A percentile compares a stretch with the other conserved stretches of the same genome.
Evolutionary conservation across 495 filamentous ascomycete genomes (phyloP).

Genomic region (Penicillium steckii): DNA sequence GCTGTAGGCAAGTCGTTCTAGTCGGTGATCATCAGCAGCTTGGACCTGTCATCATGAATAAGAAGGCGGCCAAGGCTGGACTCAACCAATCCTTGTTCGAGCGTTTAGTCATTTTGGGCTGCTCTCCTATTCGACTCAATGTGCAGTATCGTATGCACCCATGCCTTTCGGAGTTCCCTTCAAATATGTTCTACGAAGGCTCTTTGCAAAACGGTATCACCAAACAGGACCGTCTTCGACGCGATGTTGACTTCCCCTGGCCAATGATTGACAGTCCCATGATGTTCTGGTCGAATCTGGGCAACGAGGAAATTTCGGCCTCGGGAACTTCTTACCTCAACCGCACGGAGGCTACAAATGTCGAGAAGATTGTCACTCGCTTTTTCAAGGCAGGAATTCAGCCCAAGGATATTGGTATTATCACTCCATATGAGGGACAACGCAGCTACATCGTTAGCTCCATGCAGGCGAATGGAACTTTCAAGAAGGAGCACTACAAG

Average conservation of each 20-base stretch:
- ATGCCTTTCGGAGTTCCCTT: conserved; percentile 95
- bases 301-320: conserved; percentile 96
- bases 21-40: conserved; percentile 99
- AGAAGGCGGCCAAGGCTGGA: conserved; percentile 97
- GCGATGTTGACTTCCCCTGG: conserved; percentile 98
- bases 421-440: conserved; percentile 98
- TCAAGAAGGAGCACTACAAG: conserved; percentile 98
- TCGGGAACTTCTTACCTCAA: conserved; percentile 98
- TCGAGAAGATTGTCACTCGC: conserved; percentile 95
- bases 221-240: conserved; percentile 78
- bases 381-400: conserved; percentile 99
- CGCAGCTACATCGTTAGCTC: conserved; percentile 97
- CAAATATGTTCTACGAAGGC: conserved; percentile 99
- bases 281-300: conserved; percentile 99
- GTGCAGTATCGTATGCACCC: conserved; percentile 99
- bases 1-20: conserved; percentile 97
- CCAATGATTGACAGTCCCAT: conserved; percentile 91
- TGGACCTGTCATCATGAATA: conserved; percentile 99
- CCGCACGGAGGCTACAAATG: conserved; percentile 92
- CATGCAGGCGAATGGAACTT: conserved; percentile 95
- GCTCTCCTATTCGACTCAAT: conserved; percentile 88
- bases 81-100: conserved; percentile 98
- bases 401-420: conserved; percentile 90
- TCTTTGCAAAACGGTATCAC: conserved; percentile 97
- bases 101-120: conserved; percentile 89